Percentiles rank a stretch among this genome's conserved stretches.
Evolutionary conservation across 805 yeast species (phyloP).

Genomic region (Allodekkera sacchari): DNA sequence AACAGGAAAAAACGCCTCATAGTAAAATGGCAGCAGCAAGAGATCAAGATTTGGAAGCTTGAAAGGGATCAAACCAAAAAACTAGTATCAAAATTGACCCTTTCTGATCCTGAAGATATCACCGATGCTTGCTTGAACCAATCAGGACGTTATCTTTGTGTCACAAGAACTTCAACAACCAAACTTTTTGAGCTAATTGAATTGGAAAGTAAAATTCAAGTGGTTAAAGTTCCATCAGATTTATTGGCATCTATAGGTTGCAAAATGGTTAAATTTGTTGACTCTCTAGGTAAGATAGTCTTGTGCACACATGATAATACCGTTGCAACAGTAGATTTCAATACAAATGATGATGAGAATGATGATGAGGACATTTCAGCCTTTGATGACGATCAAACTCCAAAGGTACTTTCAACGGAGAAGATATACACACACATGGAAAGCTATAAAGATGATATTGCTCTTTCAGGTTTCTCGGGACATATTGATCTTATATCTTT

Average conservation of each 20-base stretch:
- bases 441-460: conserved; percentile 24
- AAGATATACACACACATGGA: conserved; percentile 24
- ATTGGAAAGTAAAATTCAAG: conserved; percentile 28
- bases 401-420: no score
- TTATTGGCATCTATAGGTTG: conserved; percentile 42
- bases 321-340: conserved; percentile 24
- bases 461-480: conserved; percentile 59
- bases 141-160: conserved; percentile 59
- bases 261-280: conserved; percentile 39
- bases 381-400: conserved; percentile 32
- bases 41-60: conserved; percentile 73
- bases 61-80: conserved; percentile 32
- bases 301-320: conserved; percentile 58
- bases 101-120: conserved; percentile 75
- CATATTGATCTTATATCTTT: conserved; percentile 43
- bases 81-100: conserved; percentile 55
- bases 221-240: conserved; percentile 44
- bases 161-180: conserved; percentile 59
- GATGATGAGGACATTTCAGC: conserved; percentile 24
- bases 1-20: conserved; percentile 43
- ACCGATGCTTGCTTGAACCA: conserved; percentile 57
- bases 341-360: conserved; percentile 30
- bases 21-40: conserved; percentile 75
- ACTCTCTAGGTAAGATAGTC: conserved; percentile 34
- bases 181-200: conserved; percentile 60